A percentile compares a stretch with the other conserved stretches of the same genome.
phyloP scores from a whole-genome alignment of 2,329 filamentous ascomycete genomes.

The Knufia fluminis region DNA sequence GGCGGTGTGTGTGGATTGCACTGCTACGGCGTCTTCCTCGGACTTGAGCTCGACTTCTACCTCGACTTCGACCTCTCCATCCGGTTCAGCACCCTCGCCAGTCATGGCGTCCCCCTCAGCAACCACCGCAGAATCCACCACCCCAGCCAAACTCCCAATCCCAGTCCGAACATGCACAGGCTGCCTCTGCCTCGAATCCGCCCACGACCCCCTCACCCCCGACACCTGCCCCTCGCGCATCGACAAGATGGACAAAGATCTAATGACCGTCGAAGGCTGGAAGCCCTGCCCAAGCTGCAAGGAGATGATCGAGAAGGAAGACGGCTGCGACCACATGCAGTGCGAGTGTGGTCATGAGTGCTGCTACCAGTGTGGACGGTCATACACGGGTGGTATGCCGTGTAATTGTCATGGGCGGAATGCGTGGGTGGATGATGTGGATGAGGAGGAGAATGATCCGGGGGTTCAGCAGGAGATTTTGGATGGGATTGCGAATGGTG shows the following conservation, averaged over 20 bases:
- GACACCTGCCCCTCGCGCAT: neutral
- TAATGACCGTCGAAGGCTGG: slow-evolving; percentile 14
- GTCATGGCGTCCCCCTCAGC: too few relatives aligned
- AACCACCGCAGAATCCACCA: too few relatives aligned
- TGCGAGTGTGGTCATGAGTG: slow-evolving; percentile 18
- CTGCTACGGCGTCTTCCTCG: too few relatives aligned
- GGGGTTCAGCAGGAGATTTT: neutral
- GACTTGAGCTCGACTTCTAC: too few relatives aligned
- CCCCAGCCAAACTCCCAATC: neutral
- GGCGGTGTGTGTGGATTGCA: neutral
- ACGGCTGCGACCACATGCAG: slow-evolving; percentile 17
- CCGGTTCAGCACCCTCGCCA: too few relatives aligned
- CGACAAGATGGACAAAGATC: neutral
- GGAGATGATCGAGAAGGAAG: slow-evolving; percentile 16
- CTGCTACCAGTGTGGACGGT: slow-evolving; percentile 15
- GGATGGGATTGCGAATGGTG: neutral
- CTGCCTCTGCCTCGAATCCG: neutral
- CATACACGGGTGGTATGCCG: slow-evolving; percentile 2
- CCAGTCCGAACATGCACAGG: neutral
- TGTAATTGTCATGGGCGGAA: slow-evolving; percentile 2
- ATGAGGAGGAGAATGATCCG: neutral
- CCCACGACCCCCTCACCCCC: neutral
- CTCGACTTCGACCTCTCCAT: too few relatives aligned
- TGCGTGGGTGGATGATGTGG: neutral
- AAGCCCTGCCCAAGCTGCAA: slow-evolving; percentile 15